phyloP scores from a whole-genome alignment of 2,329 filamentous ascomycete species.

The Penicillium sp. region DNA sequence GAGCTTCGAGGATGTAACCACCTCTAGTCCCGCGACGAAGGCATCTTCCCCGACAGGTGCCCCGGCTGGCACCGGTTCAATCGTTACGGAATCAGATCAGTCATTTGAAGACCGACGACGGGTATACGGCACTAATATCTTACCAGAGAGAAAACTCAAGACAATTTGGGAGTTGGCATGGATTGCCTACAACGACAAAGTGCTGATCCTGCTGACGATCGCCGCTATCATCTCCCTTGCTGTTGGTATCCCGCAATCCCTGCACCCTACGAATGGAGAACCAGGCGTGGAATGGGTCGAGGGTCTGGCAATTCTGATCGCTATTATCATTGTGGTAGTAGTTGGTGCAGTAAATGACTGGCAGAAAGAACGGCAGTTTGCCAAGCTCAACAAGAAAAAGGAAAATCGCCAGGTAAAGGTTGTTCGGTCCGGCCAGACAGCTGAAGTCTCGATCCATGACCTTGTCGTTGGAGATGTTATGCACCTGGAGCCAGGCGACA shows the following conservation, averaged over 20 bases:
- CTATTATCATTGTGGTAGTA: conserved; percentile 72
- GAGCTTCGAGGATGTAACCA: conserved; percentile 62
- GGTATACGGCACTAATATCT: conserved; percentile 66
- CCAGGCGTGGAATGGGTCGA: conserved; percentile 76
- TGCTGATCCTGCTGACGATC: conserved; percentile 68
- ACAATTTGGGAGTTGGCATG: conserved; percentile 69
- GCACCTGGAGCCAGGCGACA: conserved; percentile 70
- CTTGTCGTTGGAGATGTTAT: conserved; percentile 73
- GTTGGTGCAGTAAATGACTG: conserved; percentile 79
- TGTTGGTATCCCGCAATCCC: conserved; percentile 72
- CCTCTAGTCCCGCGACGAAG: conserved; percentile 28
- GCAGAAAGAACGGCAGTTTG: conserved; percentile 79
- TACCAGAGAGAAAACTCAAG: conserved; percentile 70
- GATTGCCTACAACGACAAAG: conserved; percentile 81
- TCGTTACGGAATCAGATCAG: conserved; percentile 27
- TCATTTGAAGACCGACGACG: conserved; percentile 64
- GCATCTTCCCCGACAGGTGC: conserved; percentile 21
- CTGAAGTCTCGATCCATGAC: conserved; percentile 69
- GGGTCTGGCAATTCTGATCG: conserved; percentile 74
- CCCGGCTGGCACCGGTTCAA: not conserved
- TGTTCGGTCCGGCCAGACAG: conserved; percentile 69
- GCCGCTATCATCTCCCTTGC: conserved; percentile 73
- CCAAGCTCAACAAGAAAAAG: conserved; percentile 77
- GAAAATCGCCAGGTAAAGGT: conserved; percentile 73
- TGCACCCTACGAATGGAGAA: conserved; percentile 52